Base-by-base conservation (phyloP, 176 grass and related monocot genomes). In the Triticum urartu region DNA sequence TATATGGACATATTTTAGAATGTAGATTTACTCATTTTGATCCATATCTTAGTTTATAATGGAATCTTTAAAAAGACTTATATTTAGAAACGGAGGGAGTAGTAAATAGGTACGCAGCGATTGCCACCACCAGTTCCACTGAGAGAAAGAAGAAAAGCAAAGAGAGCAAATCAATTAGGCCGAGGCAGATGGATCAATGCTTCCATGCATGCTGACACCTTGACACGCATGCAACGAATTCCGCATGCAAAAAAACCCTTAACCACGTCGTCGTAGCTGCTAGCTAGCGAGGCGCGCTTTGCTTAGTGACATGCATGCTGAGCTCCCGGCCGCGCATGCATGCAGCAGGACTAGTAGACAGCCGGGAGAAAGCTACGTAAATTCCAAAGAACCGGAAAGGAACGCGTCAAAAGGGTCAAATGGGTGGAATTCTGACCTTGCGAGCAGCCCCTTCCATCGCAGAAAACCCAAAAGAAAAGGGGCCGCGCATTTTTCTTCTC, bases 341-440 rank as follows among this genome's bases (percentile, higher is more conserved):
- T 7, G 85, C 78, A 65, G 18, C 36, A 38, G 36, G 36, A 38
- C 36, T 38, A 43, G 47, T 25, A 30, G 35, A 68, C 6, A 80
- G 13, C 2, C 65, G 11, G 24, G 48, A 48, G 35, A 39, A 58
- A 72, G 65, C 34, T 14, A 81, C 21, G 22, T 62, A 68, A 68
- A 75, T 12, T 45, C 43, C 26, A 92, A 64, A 80, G 42, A 56
- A 26, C 54, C 45, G 10, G 45, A 81, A 72, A 85, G 82, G 75
- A 34, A 24, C 32, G 82, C 36, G 85, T 90, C 75, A 94, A 84
- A 94, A 93, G 74, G 79, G 87, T 92, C 94, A 88, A 87, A 50
- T 78, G 84, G 85, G 85, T 97, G 94, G 89, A 90, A 89, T 68
- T 89, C 92, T 94, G 92, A 97, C 92, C 92, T 85, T 89, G 83